Evolutionary conservation across 208 protist species (phyloP).

Genomic region (Borovskyia barvae): DNA sequence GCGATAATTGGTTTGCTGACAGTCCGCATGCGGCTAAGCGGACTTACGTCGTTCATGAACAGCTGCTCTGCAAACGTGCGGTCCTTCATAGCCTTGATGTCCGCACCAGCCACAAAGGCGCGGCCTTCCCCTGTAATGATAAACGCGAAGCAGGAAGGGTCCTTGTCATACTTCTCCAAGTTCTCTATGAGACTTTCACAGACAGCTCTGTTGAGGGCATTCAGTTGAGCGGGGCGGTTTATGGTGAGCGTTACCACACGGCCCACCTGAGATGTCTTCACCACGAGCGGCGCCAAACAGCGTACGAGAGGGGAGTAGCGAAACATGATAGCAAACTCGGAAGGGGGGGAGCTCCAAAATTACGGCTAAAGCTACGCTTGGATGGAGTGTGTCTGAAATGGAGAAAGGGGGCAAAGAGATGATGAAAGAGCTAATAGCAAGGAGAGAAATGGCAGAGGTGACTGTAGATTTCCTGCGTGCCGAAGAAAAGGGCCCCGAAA

Average conservation of each 20-base stretch:
- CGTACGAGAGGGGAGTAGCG: constrained; percentile 37
- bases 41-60: constrained; percentile 63
- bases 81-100: constrained; percentile 95
- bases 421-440: neutral
- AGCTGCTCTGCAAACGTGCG: constrained; percentile 75
- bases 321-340: constrained; percentile 35
- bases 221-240: constrained; percentile 93
- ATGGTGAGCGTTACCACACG: constrained; percentile 88
- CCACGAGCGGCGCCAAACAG: constrained; percentile 38
- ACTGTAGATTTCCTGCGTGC: no score
- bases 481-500: no score
- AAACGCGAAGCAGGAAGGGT: constrained; percentile 79
- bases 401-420: neutral
- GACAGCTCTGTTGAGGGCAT: constrained; percentile 91
- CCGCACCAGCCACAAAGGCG: constrained; percentile 95
- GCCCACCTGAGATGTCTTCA: constrained; percentile 51
- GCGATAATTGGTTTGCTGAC: constrained; percentile 89
- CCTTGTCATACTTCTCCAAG: constrained; percentile 78
- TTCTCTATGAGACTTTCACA: constrained; percentile 62
- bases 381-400: neutral
- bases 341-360: neutral
- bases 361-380: neutral
- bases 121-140: constrained; percentile 93
- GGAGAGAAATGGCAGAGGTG: neutral
- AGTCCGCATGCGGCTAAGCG: constrained; percentile 52